phyloP scores from a whole-genome alignment of 495 filamentous ascomycete genomes.

The Xylaria venustula region DNA sequence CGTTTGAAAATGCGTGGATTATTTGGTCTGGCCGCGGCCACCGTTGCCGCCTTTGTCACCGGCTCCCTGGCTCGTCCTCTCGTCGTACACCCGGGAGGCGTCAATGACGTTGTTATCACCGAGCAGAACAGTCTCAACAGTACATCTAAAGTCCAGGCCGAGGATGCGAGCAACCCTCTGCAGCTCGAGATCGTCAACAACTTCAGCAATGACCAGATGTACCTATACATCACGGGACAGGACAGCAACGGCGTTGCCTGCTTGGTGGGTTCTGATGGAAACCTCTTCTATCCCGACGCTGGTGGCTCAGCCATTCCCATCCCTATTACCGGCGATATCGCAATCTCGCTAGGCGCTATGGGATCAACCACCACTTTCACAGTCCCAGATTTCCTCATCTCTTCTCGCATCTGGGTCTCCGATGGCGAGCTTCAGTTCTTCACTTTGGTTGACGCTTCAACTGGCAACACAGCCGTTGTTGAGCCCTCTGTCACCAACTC shows the following conservation, averaged over 20 bases:
- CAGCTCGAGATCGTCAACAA: slow-evolving; percentile 41
- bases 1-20: slow-evolving; percentile 13
- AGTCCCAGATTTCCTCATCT: slow-evolving; percentile 38
- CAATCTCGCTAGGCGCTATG: slow-evolving; percentile 27
- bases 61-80: slow-evolving; percentile 26
- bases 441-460: slow-evolving; percentile 20
- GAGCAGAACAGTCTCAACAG: slow-evolving; percentile 30
- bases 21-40: slow-evolving; percentile 29
- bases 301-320: slow-evolving; percentile 11
- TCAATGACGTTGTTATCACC: slow-evolving; percentile 25
- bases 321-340: slow-evolving; percentile 25
- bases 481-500: slow-evolving; percentile 44
- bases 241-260: slow-evolving; percentile 33
- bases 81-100: slow-evolving; percentile 21
- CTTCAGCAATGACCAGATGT: slow-evolving; percentile 32
- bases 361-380: slow-evolving; percentile 39
- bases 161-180: background rate
- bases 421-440: slow-evolving; percentile 42
- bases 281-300: slow-evolving; percentile 36
- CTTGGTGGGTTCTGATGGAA: slow-evolving; percentile 36
- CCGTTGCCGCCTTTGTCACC: slow-evolving; percentile 23
- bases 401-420: slow-evolving; percentile 43
- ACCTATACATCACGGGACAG: slow-evolving; percentile 40
- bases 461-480: slow-evolving; percentile 32
- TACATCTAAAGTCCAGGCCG: background rate